Conservation (phyloP, 176 grass and related monocot species). For the Cymbopogon citratus region DNA sequence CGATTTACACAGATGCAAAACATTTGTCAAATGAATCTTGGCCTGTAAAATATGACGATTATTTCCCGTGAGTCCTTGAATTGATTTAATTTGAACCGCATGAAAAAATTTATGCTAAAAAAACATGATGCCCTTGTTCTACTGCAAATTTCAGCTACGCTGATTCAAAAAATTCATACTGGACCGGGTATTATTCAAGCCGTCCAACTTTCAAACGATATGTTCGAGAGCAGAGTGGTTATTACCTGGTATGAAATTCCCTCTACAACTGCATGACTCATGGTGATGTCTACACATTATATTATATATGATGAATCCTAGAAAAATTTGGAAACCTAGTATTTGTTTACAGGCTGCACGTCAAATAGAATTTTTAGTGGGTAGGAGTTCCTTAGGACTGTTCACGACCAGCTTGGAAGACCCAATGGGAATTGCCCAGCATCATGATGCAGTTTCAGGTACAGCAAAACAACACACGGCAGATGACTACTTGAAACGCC, state of each 20-base stretch:
- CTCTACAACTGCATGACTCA: not conserved
- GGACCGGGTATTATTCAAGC: slow-evolving; percentile 96
- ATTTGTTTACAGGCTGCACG: slow-evolving; percentile 61
- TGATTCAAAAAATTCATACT: slow-evolving; percentile 77
- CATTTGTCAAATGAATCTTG: slow-evolving; percentile 68
- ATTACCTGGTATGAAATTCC: slow-evolving; percentile 62
- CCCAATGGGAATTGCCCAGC: slow-evolving; percentile 71
- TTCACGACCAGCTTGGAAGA: slow-evolving; percentile 74
- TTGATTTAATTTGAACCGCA: not conserved
- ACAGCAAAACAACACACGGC: slow-evolving; percentile 79
- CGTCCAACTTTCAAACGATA: slow-evolving; percentile 76
- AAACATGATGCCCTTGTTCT: not conserved
- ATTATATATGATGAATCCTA: not conserved
- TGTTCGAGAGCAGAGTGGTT: slow-evolving; percentile 77
- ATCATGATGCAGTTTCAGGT: slow-evolving; percentile 86
- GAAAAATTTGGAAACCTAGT: not conserved
- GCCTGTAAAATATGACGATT: slow-evolving; percentile 86
- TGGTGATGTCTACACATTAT: not conserved
- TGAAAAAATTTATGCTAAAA: not conserved
- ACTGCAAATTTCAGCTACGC: slow-evolving; percentile 61
- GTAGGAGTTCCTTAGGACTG: slow-evolving; percentile 35
- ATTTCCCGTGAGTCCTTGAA: slow-evolving; percentile 54
- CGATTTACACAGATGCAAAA: slow-evolving; percentile 84
- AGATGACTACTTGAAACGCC: slow-evolving; percentile 81
- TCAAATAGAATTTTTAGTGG: slow-evolving; percentile 67